A percentile compares a stretch with the other conserved stretches of the same genome.
Evolutionary conservation across 345 rosid genomes (phyloP).

Genomic region (Aquilaria malaccensis): DNA sequence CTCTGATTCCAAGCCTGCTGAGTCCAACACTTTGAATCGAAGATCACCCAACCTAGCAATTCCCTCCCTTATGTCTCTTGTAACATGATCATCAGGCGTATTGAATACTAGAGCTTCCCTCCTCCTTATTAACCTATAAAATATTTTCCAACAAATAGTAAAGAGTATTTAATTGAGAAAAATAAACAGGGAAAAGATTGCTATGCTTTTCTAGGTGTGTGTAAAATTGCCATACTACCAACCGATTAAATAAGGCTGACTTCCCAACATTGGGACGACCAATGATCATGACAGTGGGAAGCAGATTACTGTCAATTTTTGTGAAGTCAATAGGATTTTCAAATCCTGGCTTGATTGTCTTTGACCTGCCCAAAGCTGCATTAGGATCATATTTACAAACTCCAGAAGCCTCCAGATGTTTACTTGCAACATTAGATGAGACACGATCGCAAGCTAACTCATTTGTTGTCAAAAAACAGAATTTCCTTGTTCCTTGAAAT

Average conservation of each 20-base stretch:
- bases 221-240: conserved; percentile 10
- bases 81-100: conserved; percentile 91
- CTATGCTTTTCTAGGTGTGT: background rate
- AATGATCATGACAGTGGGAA: conserved; percentile 80
- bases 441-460: conserved; percentile 12
- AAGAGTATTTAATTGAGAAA: conserved; percentile 2
- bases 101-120: conserved; percentile 93
- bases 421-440: conserved; percentile 9
- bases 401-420: conserved; percentile 11
- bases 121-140: conserved; percentile 69
- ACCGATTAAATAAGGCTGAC: conserved; percentile 92
- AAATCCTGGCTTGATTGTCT: conserved; percentile 13
- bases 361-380: conserved; percentile 7
- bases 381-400: conserved; percentile 12
- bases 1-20: conserved; percentile 95
- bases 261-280: conserved; percentile 98
- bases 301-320: conserved; percentile 42
- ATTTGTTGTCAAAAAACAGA: conserved; percentile 27
- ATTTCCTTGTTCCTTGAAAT: conserved; percentile 18
- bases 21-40: conserved; percentile 80
- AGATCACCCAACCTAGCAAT: conserved; percentile 82
- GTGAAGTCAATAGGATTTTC: conserved; percentile 66
- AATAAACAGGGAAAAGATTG: background rate
- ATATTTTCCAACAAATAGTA: conserved; percentile 2
- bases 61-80: conserved; percentile 92